Conservation (phyloP, 1,284 basidiomycete species). For the Marasmius tenuissimus region DNA sequence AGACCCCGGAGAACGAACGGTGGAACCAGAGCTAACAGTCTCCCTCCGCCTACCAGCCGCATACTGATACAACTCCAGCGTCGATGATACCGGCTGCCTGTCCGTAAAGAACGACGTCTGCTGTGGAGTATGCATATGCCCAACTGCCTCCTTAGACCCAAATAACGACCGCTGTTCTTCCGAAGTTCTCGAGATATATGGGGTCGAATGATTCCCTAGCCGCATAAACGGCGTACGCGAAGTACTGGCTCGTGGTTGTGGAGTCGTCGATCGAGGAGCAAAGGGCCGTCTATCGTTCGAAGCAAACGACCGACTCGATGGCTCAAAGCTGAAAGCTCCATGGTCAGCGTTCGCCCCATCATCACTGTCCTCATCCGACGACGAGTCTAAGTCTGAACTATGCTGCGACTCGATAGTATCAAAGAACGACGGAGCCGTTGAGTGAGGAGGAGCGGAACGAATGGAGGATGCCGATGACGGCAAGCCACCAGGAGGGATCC, state of each 20-base stretch:
- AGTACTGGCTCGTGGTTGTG: constrained; percentile 26
- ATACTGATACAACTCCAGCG: constrained; percentile 42
- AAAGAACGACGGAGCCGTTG: constrained; percentile 52
- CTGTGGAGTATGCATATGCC: not conserved
- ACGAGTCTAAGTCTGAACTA: constrained; percentile 35
- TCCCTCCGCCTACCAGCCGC: constrained; percentile 19
- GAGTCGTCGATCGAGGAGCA: constrained; percentile 8
- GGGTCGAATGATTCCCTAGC: constrained; percentile 38
- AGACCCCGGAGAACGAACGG: not conserved
- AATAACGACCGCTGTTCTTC: constrained; percentile 16
- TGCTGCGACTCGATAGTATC: constrained; percentile 46
- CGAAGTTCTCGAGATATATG: constrained; percentile 28
- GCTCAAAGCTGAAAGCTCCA: not conserved
- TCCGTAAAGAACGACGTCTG: constrained; percentile 32
- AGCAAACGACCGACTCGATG: not conserved
- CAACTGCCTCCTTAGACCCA: constrained; percentile 16
- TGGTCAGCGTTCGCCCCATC: not conserved
- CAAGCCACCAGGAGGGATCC: not conserved
- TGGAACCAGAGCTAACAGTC: not conserved
- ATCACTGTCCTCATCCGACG: constrained; percentile 27
- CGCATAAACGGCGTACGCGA: constrained; percentile 32
- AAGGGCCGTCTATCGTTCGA: constrained; percentile 3
- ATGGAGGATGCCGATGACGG: constrained; percentile 19
- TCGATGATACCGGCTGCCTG: constrained; percentile 29
- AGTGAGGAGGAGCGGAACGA: constrained; percentile 41